These are phyloP conservation scores for Diaporthe velutina DNA, from an alignment of 2,329 filamentous ascomycete species.

Conservation along the genomic window DNA sequence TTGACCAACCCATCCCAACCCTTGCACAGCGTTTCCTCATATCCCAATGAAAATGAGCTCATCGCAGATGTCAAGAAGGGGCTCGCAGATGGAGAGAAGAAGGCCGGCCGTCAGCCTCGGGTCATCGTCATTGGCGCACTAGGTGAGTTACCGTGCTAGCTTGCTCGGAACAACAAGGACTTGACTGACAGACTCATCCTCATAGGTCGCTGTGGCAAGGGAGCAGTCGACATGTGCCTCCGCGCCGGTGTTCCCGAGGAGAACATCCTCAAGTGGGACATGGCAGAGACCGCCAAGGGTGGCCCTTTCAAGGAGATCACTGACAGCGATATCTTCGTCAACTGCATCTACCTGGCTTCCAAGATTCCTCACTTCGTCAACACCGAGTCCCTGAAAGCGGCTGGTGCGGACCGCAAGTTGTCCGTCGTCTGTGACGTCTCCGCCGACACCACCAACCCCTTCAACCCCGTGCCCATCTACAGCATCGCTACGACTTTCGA, in stretches of 20 bases:
- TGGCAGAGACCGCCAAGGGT: constrained; percentile 81
- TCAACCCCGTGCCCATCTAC: constrained; percentile 84
- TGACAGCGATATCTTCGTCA: constrained; percentile 82
- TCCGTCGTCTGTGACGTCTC: constrained; percentile 85
- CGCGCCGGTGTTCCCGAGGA: constrained; percentile 79
- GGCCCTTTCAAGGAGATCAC: constrained; percentile 86
- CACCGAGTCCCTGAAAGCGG: constrained; percentile 73
- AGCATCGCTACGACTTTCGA: constrained; percentile 87
- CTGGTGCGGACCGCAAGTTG: constrained; percentile 73
- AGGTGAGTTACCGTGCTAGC: constrained; percentile 16
- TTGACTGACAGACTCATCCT: neutral
- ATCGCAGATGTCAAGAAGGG: constrained; percentile 80
- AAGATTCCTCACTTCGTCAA: constrained; percentile 88
- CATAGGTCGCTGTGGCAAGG: constrained; percentile 84
- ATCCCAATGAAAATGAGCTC: constrained; percentile 80
- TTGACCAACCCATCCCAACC: constrained; percentile 74
- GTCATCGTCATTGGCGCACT: constrained; percentile 84
- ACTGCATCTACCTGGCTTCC: constrained; percentile 88
- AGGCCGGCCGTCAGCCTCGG: constrained; percentile 76
- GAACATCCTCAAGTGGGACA: constrained; percentile 78
- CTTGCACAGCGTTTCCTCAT: constrained; percentile 75
- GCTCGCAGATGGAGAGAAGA: constrained; percentile 73
- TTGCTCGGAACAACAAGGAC: neutral
- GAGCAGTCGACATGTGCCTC: constrained; percentile 84
- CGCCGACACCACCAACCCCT: constrained; percentile 80